Percentiles rank a stretch among this genome's conserved stretches.
Evolutionary conservation across 192 early-diverging fungal species (phyloP).

Genomic region (Paraglomus brasilianum): DNA sequence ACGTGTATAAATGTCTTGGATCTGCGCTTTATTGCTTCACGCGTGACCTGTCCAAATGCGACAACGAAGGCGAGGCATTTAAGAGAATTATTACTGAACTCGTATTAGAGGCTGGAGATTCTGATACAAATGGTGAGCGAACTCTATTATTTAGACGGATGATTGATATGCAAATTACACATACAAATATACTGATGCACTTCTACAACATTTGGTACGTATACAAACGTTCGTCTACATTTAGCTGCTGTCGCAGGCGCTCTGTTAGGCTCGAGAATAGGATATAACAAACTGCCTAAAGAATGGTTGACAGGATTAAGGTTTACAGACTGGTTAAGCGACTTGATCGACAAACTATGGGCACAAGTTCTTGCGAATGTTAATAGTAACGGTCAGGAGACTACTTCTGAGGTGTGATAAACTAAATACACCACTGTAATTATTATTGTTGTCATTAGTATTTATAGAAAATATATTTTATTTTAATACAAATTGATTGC

Average conservation of each 20-base stretch:
- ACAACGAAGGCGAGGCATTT: constrained; percentile 37
- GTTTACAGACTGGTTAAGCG: constrained; percentile 38
- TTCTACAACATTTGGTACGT: no score
- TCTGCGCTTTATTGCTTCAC: constrained; percentile 39
- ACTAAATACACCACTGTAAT: no score
- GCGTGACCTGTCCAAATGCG: constrained; percentile 29
- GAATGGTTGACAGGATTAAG: constrained; percentile 47
- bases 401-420: no score
- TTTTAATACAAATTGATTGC: no score
- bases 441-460: no score
- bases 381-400: no score
- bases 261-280: constrained; percentile 48
- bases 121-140: constrained; percentile 51
- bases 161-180: no score
- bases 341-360: constrained; percentile 31
- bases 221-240: constrained; percentile 35
- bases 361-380: not conserved
- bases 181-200: no score
- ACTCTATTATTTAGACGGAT: no score
- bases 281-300: constrained; percentile 44
- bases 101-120: constrained; percentile 53
- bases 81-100: constrained; percentile 47
- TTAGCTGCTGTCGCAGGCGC: constrained; percentile 48
- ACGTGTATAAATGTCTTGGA: constrained; percentile 55
- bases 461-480: no score